These are phyloP conservation scores for Nicotiana undulata DNA, from an alignment of 257 asterid genomes.

Conservation along the genomic window DNA sequence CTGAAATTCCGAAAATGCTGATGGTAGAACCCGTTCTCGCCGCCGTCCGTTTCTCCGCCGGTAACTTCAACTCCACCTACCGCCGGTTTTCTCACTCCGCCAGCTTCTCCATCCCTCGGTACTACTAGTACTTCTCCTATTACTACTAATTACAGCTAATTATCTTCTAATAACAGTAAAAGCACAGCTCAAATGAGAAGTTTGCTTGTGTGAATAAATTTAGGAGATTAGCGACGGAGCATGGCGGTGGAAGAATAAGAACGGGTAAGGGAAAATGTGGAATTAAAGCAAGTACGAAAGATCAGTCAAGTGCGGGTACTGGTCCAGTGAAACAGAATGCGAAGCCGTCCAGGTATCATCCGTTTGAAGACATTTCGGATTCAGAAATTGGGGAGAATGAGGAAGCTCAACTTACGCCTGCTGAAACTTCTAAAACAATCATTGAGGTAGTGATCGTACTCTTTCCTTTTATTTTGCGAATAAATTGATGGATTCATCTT, in stretches of 20 bases:
- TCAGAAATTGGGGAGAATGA: slow-evolving; percentile 41
- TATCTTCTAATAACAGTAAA: background rate
- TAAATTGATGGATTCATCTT: background rate
- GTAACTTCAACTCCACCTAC: slow-evolving; percentile 28
- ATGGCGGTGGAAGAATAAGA: slow-evolving; percentile 23
- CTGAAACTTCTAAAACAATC: slow-evolving; percentile 73
- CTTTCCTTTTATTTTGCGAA: background rate
- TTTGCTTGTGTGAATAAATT: slow-evolving; percentile 23
- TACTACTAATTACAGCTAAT: background rate
- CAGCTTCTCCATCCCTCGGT: slow-evolving; percentile 44
- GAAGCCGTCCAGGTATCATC: slow-evolving; percentile 95
- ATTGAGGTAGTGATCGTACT: slow-evolving; percentile 46
- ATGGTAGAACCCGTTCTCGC: slow-evolving; percentile 55
- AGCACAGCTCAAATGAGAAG: slow-evolving; percentile 2
- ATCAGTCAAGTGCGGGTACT: slow-evolving; percentile 46
- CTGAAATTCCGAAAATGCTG: slow-evolving; percentile 34
- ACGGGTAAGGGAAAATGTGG: slow-evolving; percentile 17
- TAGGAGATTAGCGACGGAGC: slow-evolving; percentile 16
- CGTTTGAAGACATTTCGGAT: slow-evolving; percentile 79
- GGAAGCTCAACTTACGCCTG: slow-evolving; percentile 62
- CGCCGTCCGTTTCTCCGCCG: slow-evolving; percentile 42
- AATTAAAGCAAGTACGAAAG: slow-evolving; percentile 57
- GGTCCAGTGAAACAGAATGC: slow-evolving; percentile 74
- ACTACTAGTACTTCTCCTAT: background rate
- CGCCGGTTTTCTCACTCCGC: slow-evolving; percentile 39